These are phyloP conservation scores for Xylariaceae sp. DNA, from an alignment of 2,329 filamentous ascomycete genomes.

Conservation along the genomic window DNA sequence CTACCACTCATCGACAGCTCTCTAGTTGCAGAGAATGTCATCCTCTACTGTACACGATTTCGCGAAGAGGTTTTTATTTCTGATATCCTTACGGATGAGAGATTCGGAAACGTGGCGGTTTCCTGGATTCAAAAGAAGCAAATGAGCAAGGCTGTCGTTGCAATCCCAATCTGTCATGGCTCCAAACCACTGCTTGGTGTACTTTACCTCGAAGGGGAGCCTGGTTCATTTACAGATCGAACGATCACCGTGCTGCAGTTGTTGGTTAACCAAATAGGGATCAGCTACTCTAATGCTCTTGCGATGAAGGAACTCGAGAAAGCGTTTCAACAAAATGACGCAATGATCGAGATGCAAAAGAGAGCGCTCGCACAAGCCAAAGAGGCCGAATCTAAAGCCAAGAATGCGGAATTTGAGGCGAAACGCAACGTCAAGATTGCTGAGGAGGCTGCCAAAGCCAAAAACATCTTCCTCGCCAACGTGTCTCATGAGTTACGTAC, in stretches of 20 bases:
- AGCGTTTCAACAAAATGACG: slow-evolving; percentile 70
- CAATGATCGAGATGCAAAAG: slow-evolving; percentile 74
- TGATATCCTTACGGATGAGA: slow-evolving; percentile 67
- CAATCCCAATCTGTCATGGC: slow-evolving; percentile 72
- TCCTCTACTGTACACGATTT: slow-evolving; percentile 71
- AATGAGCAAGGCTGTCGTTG: slow-evolving; percentile 67
- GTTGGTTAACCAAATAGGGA: slow-evolving; percentile 72
- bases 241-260: slow-evolving; percentile 62
- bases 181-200: slow-evolving; percentile 65
- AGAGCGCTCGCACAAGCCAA: slow-evolving; percentile 65
- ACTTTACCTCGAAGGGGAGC: slow-evolving; percentile 68
- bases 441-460: slow-evolving; percentile 76
- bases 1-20: slow-evolving; percentile 60
- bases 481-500: slow-evolving; percentile 78
- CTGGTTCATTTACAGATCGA: slow-evolving; percentile 71
- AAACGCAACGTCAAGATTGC: slow-evolving; percentile 75
- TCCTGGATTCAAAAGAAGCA: slow-evolving; percentile 64
- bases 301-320: slow-evolving; percentile 68
- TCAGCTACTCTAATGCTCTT: slow-evolving; percentile 63
- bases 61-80: slow-evolving; percentile 68
- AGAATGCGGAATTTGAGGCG: slow-evolving; percentile 68
- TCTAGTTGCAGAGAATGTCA: slow-evolving; percentile 68
- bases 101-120: slow-evolving; percentile 69
- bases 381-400: slow-evolving; percentile 69
- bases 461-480: slow-evolving; percentile 73